phyloP scores from a whole-genome alignment of 805 yeast species.

The Isabelozyma pseudorhagii region DNA sequence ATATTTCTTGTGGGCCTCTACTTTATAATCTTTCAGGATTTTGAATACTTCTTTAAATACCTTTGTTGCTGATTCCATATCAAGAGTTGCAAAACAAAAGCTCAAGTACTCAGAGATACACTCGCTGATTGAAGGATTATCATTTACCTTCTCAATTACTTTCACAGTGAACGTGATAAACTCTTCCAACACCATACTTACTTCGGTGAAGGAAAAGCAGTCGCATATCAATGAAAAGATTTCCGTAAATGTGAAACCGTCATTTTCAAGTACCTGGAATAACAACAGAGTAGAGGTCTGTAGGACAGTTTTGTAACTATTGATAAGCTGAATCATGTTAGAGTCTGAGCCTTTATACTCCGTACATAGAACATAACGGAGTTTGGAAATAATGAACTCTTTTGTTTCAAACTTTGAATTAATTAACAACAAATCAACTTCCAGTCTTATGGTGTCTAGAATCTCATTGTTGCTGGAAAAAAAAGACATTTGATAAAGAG shows the following conservation, averaged over 20 bases:
- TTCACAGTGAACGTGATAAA: conserved; percentile 1
- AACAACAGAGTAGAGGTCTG: neutral
- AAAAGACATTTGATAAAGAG: neutral
- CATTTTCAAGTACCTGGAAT: neutral
- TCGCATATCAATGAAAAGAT: neutral
- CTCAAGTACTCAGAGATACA: neutral
- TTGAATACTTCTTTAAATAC: neutral
- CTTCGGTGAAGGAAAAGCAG: neutral
- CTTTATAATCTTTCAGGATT: neutral
- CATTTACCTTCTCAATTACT: neutral
- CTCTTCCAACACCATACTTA: neutral
- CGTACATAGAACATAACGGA: conserved; percentile 11
- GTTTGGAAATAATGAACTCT: conserved; percentile 2
- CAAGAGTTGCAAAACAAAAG: neutral
- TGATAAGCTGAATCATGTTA: neutral
- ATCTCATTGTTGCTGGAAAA: neutral
- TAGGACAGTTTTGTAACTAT: neutral
- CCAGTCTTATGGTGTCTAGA: neutral
- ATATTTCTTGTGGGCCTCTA: neutral
- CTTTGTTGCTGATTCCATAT: conserved; percentile 1
- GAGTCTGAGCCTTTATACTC: conserved; percentile 8
- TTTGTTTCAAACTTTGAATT: neutral
- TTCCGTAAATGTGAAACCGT: neutral
- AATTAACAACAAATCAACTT: neutral
- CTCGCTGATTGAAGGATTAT: neutral